Conservation (phyloP, 2,329 filamentous ascomycete species). For the Scedosporium aurantiacum region DNA sequence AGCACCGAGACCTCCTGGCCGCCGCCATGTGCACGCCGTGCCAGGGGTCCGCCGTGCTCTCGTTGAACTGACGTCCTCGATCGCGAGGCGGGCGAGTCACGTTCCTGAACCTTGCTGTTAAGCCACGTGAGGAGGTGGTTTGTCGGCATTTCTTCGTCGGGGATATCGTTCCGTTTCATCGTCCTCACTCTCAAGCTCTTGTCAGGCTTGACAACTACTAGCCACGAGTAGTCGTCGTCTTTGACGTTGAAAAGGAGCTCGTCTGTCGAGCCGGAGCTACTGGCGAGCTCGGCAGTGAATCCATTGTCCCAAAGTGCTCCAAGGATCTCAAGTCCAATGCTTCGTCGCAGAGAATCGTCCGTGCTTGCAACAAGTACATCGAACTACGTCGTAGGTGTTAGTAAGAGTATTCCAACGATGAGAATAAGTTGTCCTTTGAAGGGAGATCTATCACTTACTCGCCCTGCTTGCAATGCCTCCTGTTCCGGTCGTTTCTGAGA, state of each 20-base stretch:
- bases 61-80: conserved; percentile 21
- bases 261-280: conserved; percentile 67
- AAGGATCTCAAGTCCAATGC: conserved; percentile 65
- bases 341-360: conserved; percentile 63
- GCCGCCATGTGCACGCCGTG: conserved; percentile 28
- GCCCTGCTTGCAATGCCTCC: background rate
- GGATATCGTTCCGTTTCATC: conserved; percentile 61
- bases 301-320: conserved; percentile 71
- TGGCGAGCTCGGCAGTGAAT: conserved; percentile 79
- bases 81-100: conserved; percentile 48
- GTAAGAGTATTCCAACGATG: conserved; percentile 6
- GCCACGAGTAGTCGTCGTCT: conserved; percentile 72
- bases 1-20: conserved; percentile 75
- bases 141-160: conserved; percentile 64
- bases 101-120: conserved; percentile 68
- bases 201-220: conserved; percentile 76
- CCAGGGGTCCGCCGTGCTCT: conserved; percentile 1
- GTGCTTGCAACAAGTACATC: conserved; percentile 87
- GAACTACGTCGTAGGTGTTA: conserved; percentile 38
- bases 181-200: conserved; percentile 69
- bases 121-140: conserved; percentile 71
- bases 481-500: conserved; percentile 1
- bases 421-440: background rate
- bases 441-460: background rate
- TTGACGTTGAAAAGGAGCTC: conserved; percentile 67